Evolutionary conservation across 176 grass and related monocot species (phyloP), one percentile per base, ranked within the genome.

Genomic region (Leersia perrieri): DNA sequence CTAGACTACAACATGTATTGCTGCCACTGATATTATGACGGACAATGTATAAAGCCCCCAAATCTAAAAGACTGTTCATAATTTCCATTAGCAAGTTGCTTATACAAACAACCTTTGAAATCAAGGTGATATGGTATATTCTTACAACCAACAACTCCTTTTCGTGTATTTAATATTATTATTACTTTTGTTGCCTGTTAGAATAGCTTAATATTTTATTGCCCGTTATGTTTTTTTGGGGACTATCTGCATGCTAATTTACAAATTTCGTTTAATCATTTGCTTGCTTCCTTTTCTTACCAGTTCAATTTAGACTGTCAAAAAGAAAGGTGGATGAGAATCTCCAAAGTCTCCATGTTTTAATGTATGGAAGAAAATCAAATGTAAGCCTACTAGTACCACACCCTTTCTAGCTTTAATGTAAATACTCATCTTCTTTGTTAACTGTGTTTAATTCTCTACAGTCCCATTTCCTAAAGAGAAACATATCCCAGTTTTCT

Each of bases 401-500:
- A 72, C 40, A 1, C 31, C 66, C 55, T 63, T 9, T 63, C 22
- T 42, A 22, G 39, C 44, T 67, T 4, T 6, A 77, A 3, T 40
- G 22, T 82, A 33, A 57, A 63, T 81, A 26, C 65, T 30, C 2
- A 5, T 90, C 11, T 61, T 27, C 45, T 85, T 78, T 58, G 38
- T 26, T 78, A 70, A 88, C 44, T 63, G 27, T 69, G 33, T 69
- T 69, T 58, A 38, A 58, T 82, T 86, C 49, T 89, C 68, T 91
- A 32, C 72, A 99, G 93, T 85, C 11, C 47, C 81, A 84, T 84
- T 91, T 82, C 65, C 76, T 95, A 84, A 99, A 95, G 89, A 93
- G 88, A 81, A 99, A 99, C 73, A 88, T 99, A 66, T 68, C 80
- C 47, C 92, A 99, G 39, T 99, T 99, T 80, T 99, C 97, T 87